Conservation (phyloP, 2,329 filamentous ascomycete genomes). For the Trichoderma sp. region DNA sequence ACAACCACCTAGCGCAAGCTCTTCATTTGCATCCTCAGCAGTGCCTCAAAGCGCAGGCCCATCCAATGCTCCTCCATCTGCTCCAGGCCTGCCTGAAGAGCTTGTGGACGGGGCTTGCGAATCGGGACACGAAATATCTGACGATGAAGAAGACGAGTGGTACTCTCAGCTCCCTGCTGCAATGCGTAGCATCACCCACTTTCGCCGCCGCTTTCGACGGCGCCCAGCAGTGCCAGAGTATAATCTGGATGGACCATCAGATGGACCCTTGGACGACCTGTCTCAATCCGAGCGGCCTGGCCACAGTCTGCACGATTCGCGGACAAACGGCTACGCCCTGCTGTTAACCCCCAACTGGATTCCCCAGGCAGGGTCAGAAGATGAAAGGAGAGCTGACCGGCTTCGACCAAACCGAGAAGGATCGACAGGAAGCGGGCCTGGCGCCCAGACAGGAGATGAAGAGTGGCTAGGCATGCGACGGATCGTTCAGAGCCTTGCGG, state of each 20-base stretch:
- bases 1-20: slow-evolving; percentile 75
- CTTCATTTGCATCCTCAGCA: slow-evolving; percentile 73
- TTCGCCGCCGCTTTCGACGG: background rate
- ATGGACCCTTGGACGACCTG: background rate
- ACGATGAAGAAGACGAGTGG: slow-evolving; percentile 49
- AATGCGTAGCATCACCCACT: background rate
- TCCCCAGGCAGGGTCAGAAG: slow-evolving; percentile 32
- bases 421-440: background rate
- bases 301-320: background rate
- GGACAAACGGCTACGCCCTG: background rate
- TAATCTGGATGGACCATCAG: slow-evolving; percentile 24
- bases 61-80: slow-evolving; percentile 41
- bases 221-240: slow-evolving; percentile 25
- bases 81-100: slow-evolving; percentile 41
- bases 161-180: slow-evolving; percentile 40
- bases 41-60: slow-evolving; percentile 44
- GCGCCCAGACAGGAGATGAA: slow-evolving; percentile 36
- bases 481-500: slow-evolving; percentile 69
- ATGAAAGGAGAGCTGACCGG: slow-evolving; percentile 23
- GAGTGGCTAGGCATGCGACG: slow-evolving; percentile 64
- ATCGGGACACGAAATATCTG: slow-evolving; percentile 57
- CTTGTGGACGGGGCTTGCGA: slow-evolving; percentile 49
- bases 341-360: slow-evolving; percentile 24
- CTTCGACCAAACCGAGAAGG: slow-evolving; percentile 14
- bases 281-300: background rate